Evolutionary conservation across 305 asterid species (phyloP), one percentile per base, ranked within the genome.

Genomic region (Petunia hybrid): DNA sequence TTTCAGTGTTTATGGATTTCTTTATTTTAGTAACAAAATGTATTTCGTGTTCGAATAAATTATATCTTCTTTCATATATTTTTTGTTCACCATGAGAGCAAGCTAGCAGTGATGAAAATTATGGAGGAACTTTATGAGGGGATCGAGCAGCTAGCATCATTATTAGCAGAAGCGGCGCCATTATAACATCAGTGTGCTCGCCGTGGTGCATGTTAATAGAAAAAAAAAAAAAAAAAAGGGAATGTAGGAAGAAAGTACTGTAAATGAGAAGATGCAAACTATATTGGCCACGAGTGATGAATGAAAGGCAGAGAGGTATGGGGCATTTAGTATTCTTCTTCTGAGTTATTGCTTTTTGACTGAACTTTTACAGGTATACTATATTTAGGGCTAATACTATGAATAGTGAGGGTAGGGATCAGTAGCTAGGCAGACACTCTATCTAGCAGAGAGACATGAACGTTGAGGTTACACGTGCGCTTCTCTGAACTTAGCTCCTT

Each of bases 381-480:
- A 53, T 53, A 73, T 53, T 74, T 53, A 74, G 79, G 79, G 79
- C 8, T 74, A 74, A 74, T 74, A 74, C 79, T 74, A 74, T 74
- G 79, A 74, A 74, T 63, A 51, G 79, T 46, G 57, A 53, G 57
- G 12, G 57, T 0, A 51, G 57, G 5, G 81, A 77, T 75, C 80
- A 75, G 59, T 78, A 40, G 42, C 57, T 66, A 42, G 9, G 68
- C 41, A 56, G 31, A 22, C 31, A 22, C 31, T 22, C 31, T 22
- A 22, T 2, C 36, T 59, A 36, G 36, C 8, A 41, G 73, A 60
- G 41, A 71, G 74, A 64, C 78, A 85, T 80, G 82, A 81, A 75
- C 86, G 78, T 80, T 85, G 88, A 86, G 86, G 38, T 35, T 77
- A 91, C 94, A 91, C 92, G 92, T 91, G 94, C 92, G 82, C 69